Conservation (phyloP, 306 rosid genomes). For the Biancaea sappan region DNA sequence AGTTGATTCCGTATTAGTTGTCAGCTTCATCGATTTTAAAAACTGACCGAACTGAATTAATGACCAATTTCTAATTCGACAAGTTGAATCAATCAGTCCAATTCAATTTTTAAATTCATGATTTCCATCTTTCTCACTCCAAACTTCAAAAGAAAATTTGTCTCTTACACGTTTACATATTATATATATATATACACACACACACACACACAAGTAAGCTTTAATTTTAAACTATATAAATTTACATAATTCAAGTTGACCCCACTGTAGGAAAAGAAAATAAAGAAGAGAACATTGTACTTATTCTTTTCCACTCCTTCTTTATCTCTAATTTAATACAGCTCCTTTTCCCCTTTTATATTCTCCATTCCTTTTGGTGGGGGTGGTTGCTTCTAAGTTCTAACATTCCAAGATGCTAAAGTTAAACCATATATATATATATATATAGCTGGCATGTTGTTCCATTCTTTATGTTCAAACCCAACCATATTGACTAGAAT, state of each 20-base stretch:
- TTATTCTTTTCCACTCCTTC: neutral
- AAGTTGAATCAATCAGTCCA: too few species aligned
- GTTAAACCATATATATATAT: too few species aligned
- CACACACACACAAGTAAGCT: too few species aligned
- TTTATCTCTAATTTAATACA: slow-evolving; percentile 3
- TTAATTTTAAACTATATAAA: neutral
- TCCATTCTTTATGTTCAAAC: slow-evolving; percentile 28
- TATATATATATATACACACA: too few species aligned
- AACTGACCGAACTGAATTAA: too few species aligned
- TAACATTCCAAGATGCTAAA: slow-evolving; percentile 5
- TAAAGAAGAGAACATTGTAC: neutral
- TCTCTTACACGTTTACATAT: too few species aligned
- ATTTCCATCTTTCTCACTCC: too few species aligned
- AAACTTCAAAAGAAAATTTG: too few species aligned
- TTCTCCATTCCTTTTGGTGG: slow-evolving; percentile 14
- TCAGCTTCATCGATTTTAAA: too few species aligned
- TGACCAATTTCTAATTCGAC: too few species aligned
- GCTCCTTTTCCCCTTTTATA: slow-evolving; percentile 3
- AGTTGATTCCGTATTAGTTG: too few species aligned
- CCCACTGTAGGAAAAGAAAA: slow-evolving; percentile 22
- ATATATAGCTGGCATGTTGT: slow-evolving; percentile 41
- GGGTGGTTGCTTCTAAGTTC: slow-evolving; percentile 34
- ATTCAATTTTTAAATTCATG: too few species aligned
- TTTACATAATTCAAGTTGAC: slow-evolving; percentile 28
- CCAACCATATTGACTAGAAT: neutral